phyloP scores from a whole-genome alignment of 108 stramenopile genomes.

The Nitzschia palea region DNA sequence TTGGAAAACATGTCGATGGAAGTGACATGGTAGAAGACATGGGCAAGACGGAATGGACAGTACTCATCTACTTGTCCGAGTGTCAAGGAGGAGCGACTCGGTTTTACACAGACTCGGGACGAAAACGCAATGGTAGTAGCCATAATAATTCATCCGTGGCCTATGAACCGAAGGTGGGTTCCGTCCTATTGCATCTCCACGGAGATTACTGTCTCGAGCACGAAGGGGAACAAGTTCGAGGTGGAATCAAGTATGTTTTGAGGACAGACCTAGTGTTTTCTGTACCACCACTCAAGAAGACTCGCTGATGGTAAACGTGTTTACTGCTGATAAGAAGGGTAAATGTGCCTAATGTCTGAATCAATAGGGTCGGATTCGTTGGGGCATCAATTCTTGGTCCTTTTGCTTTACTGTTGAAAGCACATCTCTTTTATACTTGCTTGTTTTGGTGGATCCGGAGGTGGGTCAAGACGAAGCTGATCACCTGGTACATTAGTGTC shows the following conservation, averaged over 20 bases:
- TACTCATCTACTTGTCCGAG: constrained; percentile 80
- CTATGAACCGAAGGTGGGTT: constrained; percentile 64
- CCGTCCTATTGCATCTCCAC: constrained; percentile 84
- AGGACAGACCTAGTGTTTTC: constrained; percentile 69
- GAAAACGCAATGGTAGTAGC: constrained; percentile 9
- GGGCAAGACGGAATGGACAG: constrained; percentile 76
- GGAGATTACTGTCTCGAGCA: constrained; percentile 83
- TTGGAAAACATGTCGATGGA: constrained; percentile 88
- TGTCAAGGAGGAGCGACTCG: constrained; percentile 73
- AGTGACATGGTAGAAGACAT: constrained; percentile 37
- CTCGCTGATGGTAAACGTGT: no score
- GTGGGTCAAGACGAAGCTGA: no score
- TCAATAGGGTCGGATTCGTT: no score
- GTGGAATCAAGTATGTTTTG: constrained; percentile 85
- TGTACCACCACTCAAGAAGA: no score
- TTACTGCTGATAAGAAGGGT: no score
- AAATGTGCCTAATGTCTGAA: no score
- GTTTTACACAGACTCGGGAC: constrained; percentile 52
- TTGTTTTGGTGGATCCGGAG: no score
- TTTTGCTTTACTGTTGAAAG: no score
- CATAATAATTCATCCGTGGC: constrained; percentile 32
- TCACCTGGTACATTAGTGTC: no score
- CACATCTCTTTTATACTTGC: no score
- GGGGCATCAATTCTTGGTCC: no score
- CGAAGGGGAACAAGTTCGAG: constrained; percentile 80